phyloP scores from a whole-genome alignment of 352 stramenopile species.

The Phytophthora chlamydospora region DNA sequence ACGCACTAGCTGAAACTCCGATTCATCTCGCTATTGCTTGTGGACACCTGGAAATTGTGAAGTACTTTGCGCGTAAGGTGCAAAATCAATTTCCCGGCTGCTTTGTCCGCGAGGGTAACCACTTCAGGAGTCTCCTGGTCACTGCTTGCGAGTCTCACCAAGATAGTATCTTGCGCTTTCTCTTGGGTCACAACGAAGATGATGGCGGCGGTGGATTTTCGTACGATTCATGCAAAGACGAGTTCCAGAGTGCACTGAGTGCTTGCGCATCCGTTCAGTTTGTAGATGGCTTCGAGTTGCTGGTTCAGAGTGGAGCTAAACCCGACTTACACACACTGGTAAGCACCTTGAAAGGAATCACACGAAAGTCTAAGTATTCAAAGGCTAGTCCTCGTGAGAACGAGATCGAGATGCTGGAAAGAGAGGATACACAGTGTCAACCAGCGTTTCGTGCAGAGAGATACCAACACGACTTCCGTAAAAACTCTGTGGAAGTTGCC shows the following conservation, averaged over 20 bases:
- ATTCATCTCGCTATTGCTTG: slow-evolving; percentile 59
- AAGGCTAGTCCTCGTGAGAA: slow-evolving; percentile 15
- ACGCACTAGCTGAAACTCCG: slow-evolving; percentile 37
- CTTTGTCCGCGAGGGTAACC: slow-evolving; percentile 48
- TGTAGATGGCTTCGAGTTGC: slow-evolving; percentile 43
- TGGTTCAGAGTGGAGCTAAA: slow-evolving; percentile 38
- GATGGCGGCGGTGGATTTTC: slow-evolving; percentile 48
- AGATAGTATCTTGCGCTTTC: slow-evolving; percentile 41
- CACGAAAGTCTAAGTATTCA: slow-evolving; percentile 2
- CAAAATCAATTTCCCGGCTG: slow-evolving; percentile 53
- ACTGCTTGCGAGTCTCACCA: slow-evolving; percentile 45
- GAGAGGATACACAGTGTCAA: not conserved
- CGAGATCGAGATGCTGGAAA: slow-evolving; percentile 19
- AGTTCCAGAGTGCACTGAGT: slow-evolving; percentile 50
- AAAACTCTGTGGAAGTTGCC: slow-evolving; percentile 21
- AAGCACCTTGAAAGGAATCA: slow-evolving; percentile 38
- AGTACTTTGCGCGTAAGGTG: slow-evolving; percentile 45
- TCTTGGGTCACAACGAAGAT: slow-evolving; percentile 37
- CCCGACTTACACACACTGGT: slow-evolving; percentile 46
- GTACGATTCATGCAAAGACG: slow-evolving; percentile 35
- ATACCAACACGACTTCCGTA: slow-evolving; percentile 27
- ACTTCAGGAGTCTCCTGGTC: slow-evolving; percentile 52
- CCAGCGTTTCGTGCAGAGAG: slow-evolving; percentile 22
- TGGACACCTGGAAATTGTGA: slow-evolving; percentile 51
- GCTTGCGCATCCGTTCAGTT: slow-evolving; percentile 47